Conservation (phyloP, 805 yeast species). For the Saturnispora kantuleensis region DNA sequence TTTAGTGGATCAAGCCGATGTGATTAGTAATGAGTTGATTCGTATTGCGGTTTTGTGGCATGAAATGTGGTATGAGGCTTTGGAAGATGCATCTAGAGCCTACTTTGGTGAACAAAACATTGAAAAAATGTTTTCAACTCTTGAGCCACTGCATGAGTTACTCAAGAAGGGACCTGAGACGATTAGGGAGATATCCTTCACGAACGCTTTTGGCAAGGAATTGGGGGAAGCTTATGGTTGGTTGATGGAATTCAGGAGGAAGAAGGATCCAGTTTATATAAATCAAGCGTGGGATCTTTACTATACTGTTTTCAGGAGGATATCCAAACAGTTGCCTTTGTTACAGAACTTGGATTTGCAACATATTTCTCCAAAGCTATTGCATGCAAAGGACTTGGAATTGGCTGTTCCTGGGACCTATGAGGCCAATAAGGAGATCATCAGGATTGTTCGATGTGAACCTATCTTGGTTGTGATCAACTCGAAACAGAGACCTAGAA, state of each 20-base stretch:
- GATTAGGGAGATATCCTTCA: conserved; percentile 83
- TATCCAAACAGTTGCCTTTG: conserved; percentile 82
- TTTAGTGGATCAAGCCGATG: conserved; percentile 83
- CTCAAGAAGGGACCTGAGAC: conserved; percentile 86
- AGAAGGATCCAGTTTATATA: conserved; percentile 77
- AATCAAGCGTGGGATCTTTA: conserved; percentile 98
- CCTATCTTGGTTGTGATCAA: conserved; percentile 80
- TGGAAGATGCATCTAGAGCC: conserved; percentile 90
- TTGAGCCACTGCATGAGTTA: conserved; percentile 83
- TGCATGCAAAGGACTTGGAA: conserved; percentile 68
- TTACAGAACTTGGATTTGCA: conserved; percentile 79
- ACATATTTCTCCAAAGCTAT: conserved; percentile 84
- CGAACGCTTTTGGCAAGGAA: conserved; percentile 89
- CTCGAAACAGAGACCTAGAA: conserved; percentile 93
- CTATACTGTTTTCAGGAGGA: conserved; percentile 85
- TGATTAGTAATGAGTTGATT: conserved; percentile 88
- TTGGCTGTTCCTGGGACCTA: conserved; percentile 94
- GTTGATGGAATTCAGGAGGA: conserved; percentile 76
- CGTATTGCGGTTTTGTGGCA: conserved; percentile 96
- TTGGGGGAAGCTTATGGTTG: conserved; percentile 88
- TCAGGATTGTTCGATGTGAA: conserved; percentile 66
- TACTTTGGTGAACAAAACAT: conserved; percentile 92
- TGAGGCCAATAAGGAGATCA: conserved; percentile 69
- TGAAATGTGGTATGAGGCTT: conserved; percentile 95
- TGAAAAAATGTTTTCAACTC: conserved; percentile 84